Percentiles rank a stretch among this genome's conserved stretches.
Evolutionary conservation across 768 basidiomycete species (phyloP).

Genomic region (Mycena filopes): DNA sequence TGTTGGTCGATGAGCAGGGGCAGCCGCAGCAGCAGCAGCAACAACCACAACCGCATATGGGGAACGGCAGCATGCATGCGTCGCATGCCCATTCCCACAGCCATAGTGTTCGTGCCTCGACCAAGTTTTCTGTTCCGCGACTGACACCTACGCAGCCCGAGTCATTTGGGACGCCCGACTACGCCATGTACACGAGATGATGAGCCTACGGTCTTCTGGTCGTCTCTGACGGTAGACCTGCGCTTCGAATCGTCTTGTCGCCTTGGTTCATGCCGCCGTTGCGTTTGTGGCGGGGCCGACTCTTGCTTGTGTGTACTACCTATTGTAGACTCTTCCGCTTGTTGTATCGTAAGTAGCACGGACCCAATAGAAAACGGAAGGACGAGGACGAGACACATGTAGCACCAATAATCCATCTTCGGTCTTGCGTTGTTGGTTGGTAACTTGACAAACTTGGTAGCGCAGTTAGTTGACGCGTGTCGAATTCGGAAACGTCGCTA

Average conservation of each 20-base stretch:
- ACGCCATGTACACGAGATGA: conserved; percentile 26
- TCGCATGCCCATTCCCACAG: neutral
- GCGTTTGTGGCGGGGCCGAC: neutral
- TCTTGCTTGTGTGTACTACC: neutral
- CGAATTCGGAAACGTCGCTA: neutral
- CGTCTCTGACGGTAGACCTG: no score
- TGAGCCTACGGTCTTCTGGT: neutral
- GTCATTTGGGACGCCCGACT: conserved; percentile 24
- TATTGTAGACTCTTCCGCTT: conserved; percentile 23
- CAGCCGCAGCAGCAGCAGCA: conserved; percentile 1
- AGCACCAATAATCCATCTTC: neutral
- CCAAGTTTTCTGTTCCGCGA: neutral
- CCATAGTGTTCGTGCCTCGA: conserved; percentile 19
- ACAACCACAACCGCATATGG: conserved; percentile 15
- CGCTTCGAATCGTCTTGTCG: neutral
- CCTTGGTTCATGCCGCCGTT: neutral
- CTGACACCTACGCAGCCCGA: conserved; percentile 22
- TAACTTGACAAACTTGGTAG: no score
- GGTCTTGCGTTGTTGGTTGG: neutral
- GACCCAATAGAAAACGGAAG: conserved; percentile 19
- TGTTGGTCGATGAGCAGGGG: conserved; percentile 43
- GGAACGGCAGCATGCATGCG: conserved; percentile 11
- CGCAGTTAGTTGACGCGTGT: neutral
- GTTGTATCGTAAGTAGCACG: conserved; percentile 22
- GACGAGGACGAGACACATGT: neutral